phyloP scores from a whole-genome alignment of 2,329 filamentous ascomycete genomes.

The Claviceps paspali region DNA sequence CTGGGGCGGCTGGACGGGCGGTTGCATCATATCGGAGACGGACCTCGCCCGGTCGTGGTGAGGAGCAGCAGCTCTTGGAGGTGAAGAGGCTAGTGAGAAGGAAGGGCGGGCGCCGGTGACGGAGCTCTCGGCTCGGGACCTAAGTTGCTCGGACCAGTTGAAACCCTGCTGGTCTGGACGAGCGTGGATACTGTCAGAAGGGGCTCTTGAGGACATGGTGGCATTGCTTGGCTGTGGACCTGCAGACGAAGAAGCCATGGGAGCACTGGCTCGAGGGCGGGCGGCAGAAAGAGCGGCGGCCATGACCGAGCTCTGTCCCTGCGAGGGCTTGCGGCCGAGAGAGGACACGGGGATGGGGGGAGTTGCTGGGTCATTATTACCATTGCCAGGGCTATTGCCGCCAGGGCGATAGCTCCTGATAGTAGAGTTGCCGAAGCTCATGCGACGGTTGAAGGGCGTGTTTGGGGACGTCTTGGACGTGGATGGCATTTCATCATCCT shows the following conservation, averaged over 20 bases:
- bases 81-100: conserved; percentile 39
- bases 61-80: conserved; percentile 18
- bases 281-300: conserved; percentile 19
- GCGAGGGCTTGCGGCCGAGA: conserved; percentile 18
- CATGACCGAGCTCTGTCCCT: conserved; percentile 16
- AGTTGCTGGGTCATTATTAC: conserved; percentile 38
- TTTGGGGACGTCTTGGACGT: conserved; percentile 42
- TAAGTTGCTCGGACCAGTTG: conserved; percentile 94
- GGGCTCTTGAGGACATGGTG: conserved; percentile 37
- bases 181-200: conserved; percentile 48
- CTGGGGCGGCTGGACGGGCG: conserved; percentile 34
- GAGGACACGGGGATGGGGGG: conserved; percentile 22
- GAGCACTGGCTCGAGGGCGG: conserved; percentile 22
- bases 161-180: conserved; percentile 72
- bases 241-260: conserved; percentile 16
- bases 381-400: conserved; percentile 44
- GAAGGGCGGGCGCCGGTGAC: conserved; percentile 39
- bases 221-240: conserved; percentile 44
- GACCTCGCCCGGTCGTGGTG: conserved; percentile 56
- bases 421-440: conserved; percentile 79
- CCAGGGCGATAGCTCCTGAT: conserved; percentile 41
- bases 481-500: conserved; percentile 47
- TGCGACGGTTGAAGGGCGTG: conserved; percentile 66
- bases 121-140: conserved; percentile 75
- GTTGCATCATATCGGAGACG: conserved; percentile 46